Evolutionary conservation across 257 asterid genomes (phyloP).

Genomic region (Przewalskia tangutica): DNA sequence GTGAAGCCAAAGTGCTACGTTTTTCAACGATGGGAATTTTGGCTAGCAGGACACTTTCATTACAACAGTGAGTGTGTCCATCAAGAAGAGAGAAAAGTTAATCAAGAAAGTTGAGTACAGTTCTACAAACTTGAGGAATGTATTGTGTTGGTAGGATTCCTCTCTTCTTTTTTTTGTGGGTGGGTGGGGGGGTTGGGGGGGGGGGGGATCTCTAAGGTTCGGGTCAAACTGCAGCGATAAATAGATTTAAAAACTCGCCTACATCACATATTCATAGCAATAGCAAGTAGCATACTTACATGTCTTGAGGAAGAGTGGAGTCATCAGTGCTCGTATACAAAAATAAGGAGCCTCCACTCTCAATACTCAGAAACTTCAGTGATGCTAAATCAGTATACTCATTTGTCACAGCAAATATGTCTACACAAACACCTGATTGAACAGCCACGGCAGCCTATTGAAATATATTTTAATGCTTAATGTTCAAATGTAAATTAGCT

Average conservation of each 20-base stretch:
- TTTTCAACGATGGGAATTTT: not conserved
- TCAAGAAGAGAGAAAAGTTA: not conserved
- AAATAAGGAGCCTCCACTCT: conserved; percentile 97
- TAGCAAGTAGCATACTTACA: conserved; percentile 46
- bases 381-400: conserved; percentile 99
- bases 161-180: not conserved
- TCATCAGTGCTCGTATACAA: conserved; percentile 86
- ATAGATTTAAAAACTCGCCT: not conserved
- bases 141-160: not conserved
- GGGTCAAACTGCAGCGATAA: no score
- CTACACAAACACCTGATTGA: conserved; percentile 98
- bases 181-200: no score
- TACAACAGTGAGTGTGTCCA: not conserved
- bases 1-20: not conserved
- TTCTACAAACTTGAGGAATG: not conserved
- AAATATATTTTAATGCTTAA: conserved; percentile 25
- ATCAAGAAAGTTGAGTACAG: not conserved
- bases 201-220: no score
- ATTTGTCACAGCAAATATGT: conserved; percentile 92
- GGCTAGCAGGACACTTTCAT: not conserved
- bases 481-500: conserved; percentile 13
- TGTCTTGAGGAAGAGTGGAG: conserved; percentile 99
- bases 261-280: not conserved
- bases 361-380: conserved; percentile 90
- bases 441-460: conserved; percentile 97